Conservation (phyloP, 2,329 filamentous ascomycete species). For the Phialophora macrospora region DNA sequence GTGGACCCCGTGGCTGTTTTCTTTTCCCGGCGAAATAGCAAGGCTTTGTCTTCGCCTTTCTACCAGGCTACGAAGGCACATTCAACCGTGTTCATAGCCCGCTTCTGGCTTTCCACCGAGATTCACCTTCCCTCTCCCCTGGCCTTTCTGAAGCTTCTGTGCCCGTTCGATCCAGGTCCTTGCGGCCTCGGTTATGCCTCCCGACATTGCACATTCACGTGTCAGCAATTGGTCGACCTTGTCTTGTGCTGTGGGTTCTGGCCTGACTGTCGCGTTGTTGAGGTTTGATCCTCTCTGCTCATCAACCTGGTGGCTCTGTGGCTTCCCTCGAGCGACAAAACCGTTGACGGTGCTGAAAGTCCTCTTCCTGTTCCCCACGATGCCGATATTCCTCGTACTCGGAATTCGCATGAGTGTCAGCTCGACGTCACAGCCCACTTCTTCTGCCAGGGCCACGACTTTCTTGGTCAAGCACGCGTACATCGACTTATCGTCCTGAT, state of each 20-base stretch:
- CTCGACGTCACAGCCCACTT: conserved; percentile 77
- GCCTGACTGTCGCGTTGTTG: background rate
- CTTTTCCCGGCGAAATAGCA: background rate
- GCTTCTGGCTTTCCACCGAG: conserved; percentile 22
- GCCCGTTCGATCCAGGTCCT: conserved; percentile 59
- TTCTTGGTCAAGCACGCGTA: conserved; percentile 85
- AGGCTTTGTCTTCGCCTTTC: background rate
- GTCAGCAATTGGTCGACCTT: conserved; percentile 57
- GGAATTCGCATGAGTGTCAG: conserved; percentile 88
- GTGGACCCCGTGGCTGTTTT: background rate
- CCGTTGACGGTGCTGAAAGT: background rate
- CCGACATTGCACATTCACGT: conserved; percentile 54
- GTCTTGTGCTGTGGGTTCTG: background rate
- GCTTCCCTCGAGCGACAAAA: background rate
- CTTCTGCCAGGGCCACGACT: conserved; percentile 69
- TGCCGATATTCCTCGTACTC: conserved; percentile 82
- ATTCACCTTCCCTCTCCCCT: conserved; percentile 48
- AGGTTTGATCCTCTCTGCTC: background rate
- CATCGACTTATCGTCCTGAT: conserved; percentile 63
- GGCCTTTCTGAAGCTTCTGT: conserved; percentile 53
- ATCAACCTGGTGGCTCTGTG: background rate
- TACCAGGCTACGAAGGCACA: background rate
- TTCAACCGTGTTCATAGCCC: background rate
- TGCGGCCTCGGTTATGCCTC: conserved; percentile 51
- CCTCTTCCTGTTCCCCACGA: conserved; percentile 67